Conservation (phyloP, 2,329 filamentous ascomycete species). For the Fusarium luffae region DNA sequence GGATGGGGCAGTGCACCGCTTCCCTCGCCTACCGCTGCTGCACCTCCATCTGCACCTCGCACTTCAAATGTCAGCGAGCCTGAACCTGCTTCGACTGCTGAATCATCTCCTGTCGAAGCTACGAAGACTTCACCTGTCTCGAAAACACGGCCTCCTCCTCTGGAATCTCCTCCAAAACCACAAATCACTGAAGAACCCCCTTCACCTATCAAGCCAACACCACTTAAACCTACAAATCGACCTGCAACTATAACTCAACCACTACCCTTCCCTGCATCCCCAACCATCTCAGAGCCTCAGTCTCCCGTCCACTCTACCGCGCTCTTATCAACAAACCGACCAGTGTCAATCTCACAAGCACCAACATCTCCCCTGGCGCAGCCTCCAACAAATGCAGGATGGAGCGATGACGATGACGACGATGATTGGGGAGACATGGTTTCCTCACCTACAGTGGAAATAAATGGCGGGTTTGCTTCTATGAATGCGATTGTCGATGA, state of each 20-base stretch:
- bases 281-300: slow-evolving; percentile 20
- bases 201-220: slow-evolving; percentile 29
- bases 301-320: slow-evolving; percentile 22
- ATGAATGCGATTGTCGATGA: slow-evolving; percentile 29
- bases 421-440: slow-evolving; percentile 73
- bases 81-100: slow-evolving; percentile 17
- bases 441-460: slow-evolving; percentile 45
- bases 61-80: slow-evolving; percentile 24
- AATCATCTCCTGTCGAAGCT: slow-evolving; percentile 16
- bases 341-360: slow-evolving; percentile 31
- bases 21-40: slow-evolving; percentile 31
- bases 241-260: slow-evolving; percentile 37
- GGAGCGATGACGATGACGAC: slow-evolving; percentile 54
- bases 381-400: slow-evolving; percentile 33
- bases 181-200: slow-evolving; percentile 19
- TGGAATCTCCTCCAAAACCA: slow-evolving; percentile 9
- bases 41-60: slow-evolving; percentile 26
- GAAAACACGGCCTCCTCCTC: neutral
- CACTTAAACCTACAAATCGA: slow-evolving; percentile 31
- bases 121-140: slow-evolving; percentile 20
- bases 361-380: slow-evolving; percentile 41
- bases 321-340: slow-evolving; percentile 23
- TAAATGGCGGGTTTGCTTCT: slow-evolving; percentile 35
- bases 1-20: slow-evolving; percentile 46
- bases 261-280: slow-evolving; percentile 28